These are phyloP conservation scores for Zoysia matrella DNA, from an alignment of 202 grass and related monocot species.

Conservation along the genomic window DNA sequence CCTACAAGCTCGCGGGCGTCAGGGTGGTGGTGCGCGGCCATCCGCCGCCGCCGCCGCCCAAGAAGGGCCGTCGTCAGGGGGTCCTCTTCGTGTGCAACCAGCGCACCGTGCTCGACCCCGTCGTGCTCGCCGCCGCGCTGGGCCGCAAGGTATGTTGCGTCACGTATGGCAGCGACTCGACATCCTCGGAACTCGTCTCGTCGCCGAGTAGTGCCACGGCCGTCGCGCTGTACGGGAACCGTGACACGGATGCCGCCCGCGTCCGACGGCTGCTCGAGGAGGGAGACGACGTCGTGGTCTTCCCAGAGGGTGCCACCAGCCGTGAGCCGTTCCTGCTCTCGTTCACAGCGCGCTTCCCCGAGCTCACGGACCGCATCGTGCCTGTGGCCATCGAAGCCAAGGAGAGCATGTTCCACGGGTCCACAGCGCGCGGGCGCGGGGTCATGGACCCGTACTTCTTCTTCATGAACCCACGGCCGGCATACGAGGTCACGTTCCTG, in stretches of 20 bases:
- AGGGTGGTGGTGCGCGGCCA: conserved; percentile 62
- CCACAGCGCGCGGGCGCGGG: conserved; percentile 44
- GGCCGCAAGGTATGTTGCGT: conserved; percentile 70
- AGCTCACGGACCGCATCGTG: conserved; percentile 77
- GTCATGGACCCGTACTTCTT: conserved; percentile 69
- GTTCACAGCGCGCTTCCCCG: conserved; percentile 63
- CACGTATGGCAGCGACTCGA: conserved; percentile 32
- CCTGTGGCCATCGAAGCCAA: conserved; percentile 62
- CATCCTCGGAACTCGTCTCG: too few species aligned
- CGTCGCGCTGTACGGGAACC: conserved; percentile 16
- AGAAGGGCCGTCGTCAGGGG: conserved; percentile 39
- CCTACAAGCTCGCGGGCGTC: conserved; percentile 63
- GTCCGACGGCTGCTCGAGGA: conserved; percentile 57
- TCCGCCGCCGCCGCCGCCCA: conserved; percentile 48
- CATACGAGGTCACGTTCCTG: not conserved
- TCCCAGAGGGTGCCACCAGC: conserved; percentile 69
- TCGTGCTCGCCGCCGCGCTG: conserved; percentile 48
- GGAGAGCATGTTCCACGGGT: conserved; percentile 71
- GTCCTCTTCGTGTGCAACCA: conserved; percentile 86
- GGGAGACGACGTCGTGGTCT: conserved; percentile 64
- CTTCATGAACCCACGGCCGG: conserved; percentile 81
- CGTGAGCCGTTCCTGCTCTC: conserved; percentile 60
- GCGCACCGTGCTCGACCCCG: conserved; percentile 63
- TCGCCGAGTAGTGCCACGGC: too few species aligned
- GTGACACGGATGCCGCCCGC: conserved; percentile 44